Conservation (phyloP, 2,329 filamentous ascomycete genomes). For the Penicillium brevicompactum region DNA sequence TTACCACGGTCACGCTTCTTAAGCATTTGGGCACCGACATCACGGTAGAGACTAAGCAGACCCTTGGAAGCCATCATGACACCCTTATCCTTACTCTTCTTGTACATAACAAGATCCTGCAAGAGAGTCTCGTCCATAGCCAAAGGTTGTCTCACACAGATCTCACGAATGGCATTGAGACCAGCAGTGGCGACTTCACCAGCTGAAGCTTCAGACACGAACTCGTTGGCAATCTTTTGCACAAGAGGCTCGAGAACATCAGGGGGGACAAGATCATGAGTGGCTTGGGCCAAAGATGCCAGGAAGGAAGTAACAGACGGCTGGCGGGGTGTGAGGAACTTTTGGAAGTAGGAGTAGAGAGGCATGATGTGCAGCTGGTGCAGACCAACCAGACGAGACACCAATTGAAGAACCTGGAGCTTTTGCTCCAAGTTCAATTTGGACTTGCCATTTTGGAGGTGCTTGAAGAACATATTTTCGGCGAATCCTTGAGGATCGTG, state of each 20-base stretch:
- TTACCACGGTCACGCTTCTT: conserved; percentile 90
- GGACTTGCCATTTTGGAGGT: conserved; percentile 82
- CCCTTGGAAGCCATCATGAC: conserved; percentile 99
- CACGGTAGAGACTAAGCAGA: conserved; percentile 83
- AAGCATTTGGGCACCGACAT: conserved; percentile 85
- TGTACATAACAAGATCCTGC: conserved; percentile 93
- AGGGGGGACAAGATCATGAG: conserved; percentile 87
- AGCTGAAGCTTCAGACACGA: conserved; percentile 91
- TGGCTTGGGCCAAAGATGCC: conserved; percentile 87
- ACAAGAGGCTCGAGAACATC: conserved; percentile 89
- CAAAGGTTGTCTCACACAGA: conserved; percentile 89
- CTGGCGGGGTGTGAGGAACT: conserved; percentile 85
- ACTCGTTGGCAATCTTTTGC: conserved; percentile 96
- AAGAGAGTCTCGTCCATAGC: conserved; percentile 95
- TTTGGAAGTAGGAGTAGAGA: conserved; percentile 95
- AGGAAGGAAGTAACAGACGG: conserved; percentile 90
- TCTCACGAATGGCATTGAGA: conserved; percentile 90
- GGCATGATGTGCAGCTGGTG: conserved; percentile 89
- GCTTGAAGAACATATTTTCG: conserved; percentile 85
- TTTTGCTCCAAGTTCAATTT: conserved; percentile 87
- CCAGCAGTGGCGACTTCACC: conserved; percentile 89
- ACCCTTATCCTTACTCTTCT: conserved; percentile 97
- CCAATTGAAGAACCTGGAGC: conserved; percentile 83
- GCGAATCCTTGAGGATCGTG: conserved; percentile 95
- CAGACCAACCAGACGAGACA: conserved; percentile 86